Evolutionary conservation across 257 asterid genomes (phyloP).

Genomic region (Gardenia jasminoides): DNA sequence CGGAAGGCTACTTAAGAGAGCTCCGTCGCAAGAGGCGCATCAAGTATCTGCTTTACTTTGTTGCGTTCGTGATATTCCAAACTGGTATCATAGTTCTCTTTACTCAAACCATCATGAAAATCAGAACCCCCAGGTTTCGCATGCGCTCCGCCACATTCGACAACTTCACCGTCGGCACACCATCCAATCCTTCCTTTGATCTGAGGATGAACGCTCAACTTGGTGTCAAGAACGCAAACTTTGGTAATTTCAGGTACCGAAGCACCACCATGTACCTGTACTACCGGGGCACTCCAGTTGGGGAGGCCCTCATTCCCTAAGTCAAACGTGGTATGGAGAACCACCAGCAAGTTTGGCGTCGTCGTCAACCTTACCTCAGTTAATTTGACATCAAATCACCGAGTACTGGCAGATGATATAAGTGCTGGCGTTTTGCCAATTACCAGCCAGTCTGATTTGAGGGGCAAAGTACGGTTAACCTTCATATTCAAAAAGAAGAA

Average conservation of each 20-base stretch:
- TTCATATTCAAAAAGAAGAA: conserved; percentile 39
- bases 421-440: conserved; percentile 25
- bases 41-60: conserved; percentile 28
- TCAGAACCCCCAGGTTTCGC: conserved; percentile 36
- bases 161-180: neutral
- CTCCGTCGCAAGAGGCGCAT: conserved; percentile 30
- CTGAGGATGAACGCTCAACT: conserved; percentile 25
- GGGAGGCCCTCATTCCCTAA: conserved; percentile 20
- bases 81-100: conserved; percentile 25
- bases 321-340: conserved; percentile 24
- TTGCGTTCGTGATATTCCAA: conserved; percentile 34
- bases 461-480: conserved; percentile 38
- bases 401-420: conserved; percentile 18
- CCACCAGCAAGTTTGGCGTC: conserved; percentile 21
- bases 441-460: conserved; percentile 25
- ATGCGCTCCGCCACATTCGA: conserved; percentile 15
- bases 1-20: conserved; percentile 10
- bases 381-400: conserved; percentile 2
- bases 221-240: conserved; percentile 38
- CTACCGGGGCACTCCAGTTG: conserved; percentile 24
- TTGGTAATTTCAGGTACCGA: conserved; percentile 38
- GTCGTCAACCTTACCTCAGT: conserved; percentile 16
- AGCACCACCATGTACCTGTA: conserved; percentile 24
- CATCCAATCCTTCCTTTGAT: conserved; percentile 17
- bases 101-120: conserved; percentile 32